A percentile compares a stretch with the other conserved stretches of the same genome.
phyloP scores from a whole-genome alignment of 176 grass and related monocot genomes.

The Hyparrhenia diplandra region DNA sequence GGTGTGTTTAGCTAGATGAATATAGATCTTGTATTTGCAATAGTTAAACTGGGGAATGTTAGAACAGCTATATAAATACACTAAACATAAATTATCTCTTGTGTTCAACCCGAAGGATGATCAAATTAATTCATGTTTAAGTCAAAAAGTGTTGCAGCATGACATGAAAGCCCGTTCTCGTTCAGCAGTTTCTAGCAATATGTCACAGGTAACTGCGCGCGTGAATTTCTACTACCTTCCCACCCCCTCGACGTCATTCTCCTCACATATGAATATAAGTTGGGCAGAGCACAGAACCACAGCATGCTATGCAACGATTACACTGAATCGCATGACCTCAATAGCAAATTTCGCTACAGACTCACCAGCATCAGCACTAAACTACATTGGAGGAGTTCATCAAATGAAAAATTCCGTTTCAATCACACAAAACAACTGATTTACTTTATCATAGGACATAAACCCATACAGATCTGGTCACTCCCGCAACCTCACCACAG shows the following conservation, averaged over 20 bases:
- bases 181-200: not conserved
- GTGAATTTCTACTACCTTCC: not conserved
- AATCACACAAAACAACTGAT: not conserved
- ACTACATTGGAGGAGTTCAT: not conserved
- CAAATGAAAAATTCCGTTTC: not conserved
- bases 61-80: not conserved
- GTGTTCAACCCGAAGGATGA: not conserved
- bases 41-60: not conserved
- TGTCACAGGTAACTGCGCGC: not conserved
- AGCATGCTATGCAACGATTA: not conserved
- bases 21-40: not conserved
- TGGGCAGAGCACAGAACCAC: not conserved
- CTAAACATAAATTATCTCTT: not conserved
- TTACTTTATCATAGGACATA: not conserved
- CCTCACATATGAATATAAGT: not conserved
- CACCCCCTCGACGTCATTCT: not conserved
- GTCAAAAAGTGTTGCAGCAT: not conserved
- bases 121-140: not conserved
- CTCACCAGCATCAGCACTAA: not conserved
- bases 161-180: not conserved
- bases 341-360: not conserved
- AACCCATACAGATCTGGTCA: conserved; percentile 7
- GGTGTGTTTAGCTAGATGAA: not conserved
- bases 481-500: conserved; percentile 1
- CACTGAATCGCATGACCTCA: not conserved